Conservation (phyloP, 2,329 filamentous ascomycete species). For the Raffaelea ambrosiae region DNA sequence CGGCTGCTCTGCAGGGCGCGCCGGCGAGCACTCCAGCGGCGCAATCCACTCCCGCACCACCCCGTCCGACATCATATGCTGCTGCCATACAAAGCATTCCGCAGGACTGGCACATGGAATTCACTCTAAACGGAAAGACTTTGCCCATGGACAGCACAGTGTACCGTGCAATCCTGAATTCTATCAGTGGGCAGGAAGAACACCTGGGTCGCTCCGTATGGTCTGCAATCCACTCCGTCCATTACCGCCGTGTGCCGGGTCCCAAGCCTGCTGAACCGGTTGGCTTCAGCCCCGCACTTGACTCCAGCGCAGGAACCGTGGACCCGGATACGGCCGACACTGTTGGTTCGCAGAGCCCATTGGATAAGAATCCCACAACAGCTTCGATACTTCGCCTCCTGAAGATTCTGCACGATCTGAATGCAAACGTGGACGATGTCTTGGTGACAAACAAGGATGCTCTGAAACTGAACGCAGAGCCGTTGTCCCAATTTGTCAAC, state of each 20-base stretch:
- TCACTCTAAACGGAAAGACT: constrained; percentile 74
- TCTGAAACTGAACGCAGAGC: constrained; percentile 67
- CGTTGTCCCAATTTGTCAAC: constrained; percentile 91
- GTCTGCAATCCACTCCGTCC: constrained; percentile 84
- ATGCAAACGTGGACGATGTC: constrained; percentile 88
- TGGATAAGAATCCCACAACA: constrained; percentile 76
- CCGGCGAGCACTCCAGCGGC: constrained; percentile 20
- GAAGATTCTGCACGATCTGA: constrained; percentile 85
- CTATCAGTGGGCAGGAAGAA: constrained; percentile 45
- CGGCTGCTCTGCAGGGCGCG: constrained; percentile 27
- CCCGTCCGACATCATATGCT: constrained; percentile 71
- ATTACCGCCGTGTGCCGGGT: constrained; percentile 78
- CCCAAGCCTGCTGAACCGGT: constrained; percentile 68
- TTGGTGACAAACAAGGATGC: constrained; percentile 67
- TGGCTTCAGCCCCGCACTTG: constrained; percentile 48
- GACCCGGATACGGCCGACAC: background rate
- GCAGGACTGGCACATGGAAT: constrained; percentile 96
- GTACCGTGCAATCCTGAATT: constrained; percentile 82
- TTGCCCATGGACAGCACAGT: constrained; percentile 91
- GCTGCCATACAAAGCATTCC: constrained; percentile 72
- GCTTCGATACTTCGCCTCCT: constrained; percentile 81
- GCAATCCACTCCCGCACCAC: constrained; percentile 44
- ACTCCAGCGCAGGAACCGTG: constrained; percentile 32
- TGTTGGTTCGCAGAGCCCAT: constrained; percentile 57
- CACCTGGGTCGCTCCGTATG: constrained; percentile 70